Percentiles rank a stretch among this genome's conserved stretches.
phyloP scores from a whole-genome alignment of 306 rosid species.

The Macrotyloma uniflorum region DNA sequence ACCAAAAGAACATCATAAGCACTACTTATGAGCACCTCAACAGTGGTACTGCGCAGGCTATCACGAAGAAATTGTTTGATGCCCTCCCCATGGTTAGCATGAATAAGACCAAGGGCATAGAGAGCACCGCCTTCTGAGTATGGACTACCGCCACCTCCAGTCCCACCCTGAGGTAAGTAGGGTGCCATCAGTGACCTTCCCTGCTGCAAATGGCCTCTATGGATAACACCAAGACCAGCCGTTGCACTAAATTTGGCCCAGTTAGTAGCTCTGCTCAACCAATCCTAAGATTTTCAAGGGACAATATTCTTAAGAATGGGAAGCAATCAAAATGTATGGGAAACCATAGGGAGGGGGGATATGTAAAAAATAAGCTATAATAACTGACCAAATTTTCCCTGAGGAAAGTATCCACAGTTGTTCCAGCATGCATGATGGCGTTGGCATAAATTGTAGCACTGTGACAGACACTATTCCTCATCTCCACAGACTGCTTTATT shows the following conservation, averaged over 20 bases:
- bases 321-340: slow-evolving; percentile 11
- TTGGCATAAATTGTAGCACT: slow-evolving; percentile 97
- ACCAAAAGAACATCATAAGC: not conserved
- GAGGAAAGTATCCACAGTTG: slow-evolving; percentile 94
- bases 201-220: slow-evolving; percentile 95
- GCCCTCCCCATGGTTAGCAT: slow-evolving; percentile 98
- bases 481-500: slow-evolving; percentile 96
- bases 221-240: slow-evolving; percentile 97
- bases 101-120: slow-evolving; percentile 96
- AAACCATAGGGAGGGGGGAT: slow-evolving; percentile 4
- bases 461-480: slow-evolving; percentile 97
- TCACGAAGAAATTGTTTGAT: slow-evolving; percentile 95
- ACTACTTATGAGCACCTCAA: slow-evolving; percentile 70
- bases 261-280: slow-evolving; percentile 98
- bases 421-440: slow-evolving; percentile 99
- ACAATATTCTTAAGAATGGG: not conserved
- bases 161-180: slow-evolving; percentile 92
- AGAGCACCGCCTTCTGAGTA: slow-evolving; percentile 98
- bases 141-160: slow-evolving; percentile 96
- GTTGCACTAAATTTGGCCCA: slow-evolving; percentile 99
- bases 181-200: slow-evolving; percentile 99
- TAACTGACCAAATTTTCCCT: slow-evolving; percentile 85
- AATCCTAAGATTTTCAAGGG: slow-evolving; percentile 62
- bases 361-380: not conserved
- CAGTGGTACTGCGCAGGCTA: slow-evolving; percentile 87